Evolutionary conservation across 192 early-diverging fungal species (phyloP).

Genomic region (Rhizophagus prolifer): DNA sequence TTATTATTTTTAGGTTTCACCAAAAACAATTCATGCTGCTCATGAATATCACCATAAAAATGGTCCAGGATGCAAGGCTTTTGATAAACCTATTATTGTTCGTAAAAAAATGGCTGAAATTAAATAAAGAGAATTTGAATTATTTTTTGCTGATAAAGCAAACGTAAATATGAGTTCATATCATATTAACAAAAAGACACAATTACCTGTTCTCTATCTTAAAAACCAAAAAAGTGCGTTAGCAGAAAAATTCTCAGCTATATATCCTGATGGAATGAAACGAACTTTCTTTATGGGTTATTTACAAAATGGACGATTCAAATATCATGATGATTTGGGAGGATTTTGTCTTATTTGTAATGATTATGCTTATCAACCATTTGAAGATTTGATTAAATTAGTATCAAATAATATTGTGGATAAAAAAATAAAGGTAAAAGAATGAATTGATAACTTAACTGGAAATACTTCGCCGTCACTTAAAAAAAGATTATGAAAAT

Average conservation of each 20-base stretch:
- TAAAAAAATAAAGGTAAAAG: background rate
- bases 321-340: background rate
- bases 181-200: background rate
- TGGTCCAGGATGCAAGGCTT: background rate
- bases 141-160: too few species aligned
- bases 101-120: background rate
- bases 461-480: background rate
- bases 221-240: conserved; percentile 4
- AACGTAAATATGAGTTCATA: too few species aligned
- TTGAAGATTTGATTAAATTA: background rate
- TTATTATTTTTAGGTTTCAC: background rate
- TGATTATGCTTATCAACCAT: background rate
- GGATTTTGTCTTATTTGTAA: background rate
- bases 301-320: background rate
- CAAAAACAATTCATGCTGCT: background rate
- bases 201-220: background rate
- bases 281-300: background rate
- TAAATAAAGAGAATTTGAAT: background rate
- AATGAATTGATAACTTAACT: background rate
- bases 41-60: background rate
- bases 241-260: background rate
- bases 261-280: too few species aligned
- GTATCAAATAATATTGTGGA: background rate
- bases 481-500: conserved; percentile 11
- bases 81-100: background rate